Conservation (phyloP, 2,329 filamentous ascomycete genomes). For the Ceratocystiopsis sp. region DNA sequence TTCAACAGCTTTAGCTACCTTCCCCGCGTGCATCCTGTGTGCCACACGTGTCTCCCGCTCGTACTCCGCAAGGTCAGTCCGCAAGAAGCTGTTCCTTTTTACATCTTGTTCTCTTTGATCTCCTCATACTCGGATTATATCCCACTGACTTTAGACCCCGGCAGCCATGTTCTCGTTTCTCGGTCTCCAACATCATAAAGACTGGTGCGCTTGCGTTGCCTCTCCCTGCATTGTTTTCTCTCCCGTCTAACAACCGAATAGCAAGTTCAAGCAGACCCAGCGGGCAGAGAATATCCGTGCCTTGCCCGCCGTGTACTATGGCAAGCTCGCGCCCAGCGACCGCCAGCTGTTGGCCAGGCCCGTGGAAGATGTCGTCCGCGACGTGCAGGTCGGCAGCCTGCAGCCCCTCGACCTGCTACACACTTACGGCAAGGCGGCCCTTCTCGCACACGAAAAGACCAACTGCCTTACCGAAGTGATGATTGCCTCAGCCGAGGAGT, state of each 20-base stretch:
- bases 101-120: too few species aligned
- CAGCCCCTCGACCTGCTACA: constrained; percentile 58
- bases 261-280: constrained; percentile 64
- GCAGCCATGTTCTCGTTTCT: constrained; percentile 7
- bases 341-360: constrained; percentile 46
- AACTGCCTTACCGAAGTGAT: constrained; percentile 85
- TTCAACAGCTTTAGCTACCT: too few species aligned
- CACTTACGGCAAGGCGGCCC: constrained; percentile 71
- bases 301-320: constrained; percentile 45
- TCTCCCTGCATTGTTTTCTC: not conserved
- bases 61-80: too few species aligned
- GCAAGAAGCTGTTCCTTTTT: too few species aligned
- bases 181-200: constrained; percentile 5
- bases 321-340: constrained; percentile 47
- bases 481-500: constrained; percentile 59
- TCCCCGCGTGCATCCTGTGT: too few species aligned
- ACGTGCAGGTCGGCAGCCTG: constrained; percentile 53
- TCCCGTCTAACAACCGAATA: constrained; percentile 23
- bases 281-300: constrained; percentile 51
- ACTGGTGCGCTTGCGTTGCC: constrained; percentile 5
- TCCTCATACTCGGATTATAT: too few species aligned
- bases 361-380: constrained; percentile 60
- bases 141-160: too few species aligned
- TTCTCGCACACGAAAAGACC: constrained; percentile 70
- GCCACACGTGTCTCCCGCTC: too few species aligned